Percentiles rank a stretch among this genome's conserved stretches.
Evolutionary conservation across 192 early-diverging fungal genomes (phyloP).

Genomic region (Mortierella hygrophila): DNA sequence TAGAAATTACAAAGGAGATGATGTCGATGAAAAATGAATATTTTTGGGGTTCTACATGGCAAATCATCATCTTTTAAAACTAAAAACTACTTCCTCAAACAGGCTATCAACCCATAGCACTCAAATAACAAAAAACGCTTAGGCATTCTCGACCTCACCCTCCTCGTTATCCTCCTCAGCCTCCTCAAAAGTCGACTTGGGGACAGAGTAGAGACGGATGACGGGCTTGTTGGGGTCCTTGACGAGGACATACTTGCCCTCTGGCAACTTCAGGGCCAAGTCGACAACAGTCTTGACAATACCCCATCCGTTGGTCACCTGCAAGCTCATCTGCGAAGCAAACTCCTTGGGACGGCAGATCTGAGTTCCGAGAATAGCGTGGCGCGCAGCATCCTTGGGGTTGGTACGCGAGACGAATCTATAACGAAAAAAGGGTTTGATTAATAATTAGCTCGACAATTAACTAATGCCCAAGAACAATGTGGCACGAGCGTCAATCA

Average conservation of each 20-base stretch:
- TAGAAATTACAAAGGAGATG: not conserved
- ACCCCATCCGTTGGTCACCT: conserved; percentile 93
- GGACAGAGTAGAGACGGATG: conserved; percentile 86
- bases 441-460: not conserved
- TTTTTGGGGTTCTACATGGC: conserved; percentile 2
- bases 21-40: not conserved
- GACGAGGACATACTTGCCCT: conserved; percentile 96
- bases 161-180: conserved; percentile 57
- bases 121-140: conserved; percentile 29
- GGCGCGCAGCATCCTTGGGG: conserved; percentile 84
- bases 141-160: conserved; percentile 60
- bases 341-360: conserved; percentile 92
- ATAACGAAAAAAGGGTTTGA: not conserved
- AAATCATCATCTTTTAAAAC: not conserved
- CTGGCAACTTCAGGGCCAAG: conserved; percentile 83
- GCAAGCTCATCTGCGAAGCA: conserved; percentile 89
- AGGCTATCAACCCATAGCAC: conserved; percentile 9
- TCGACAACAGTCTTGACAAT: conserved; percentile 95
- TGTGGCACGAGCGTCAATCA: not conserved
- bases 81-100: not conserved
- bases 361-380: conserved; percentile 86
- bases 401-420: conserved; percentile 80
- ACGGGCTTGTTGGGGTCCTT: conserved; percentile 97
- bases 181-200: conserved; percentile 75
- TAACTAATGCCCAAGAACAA: not conserved